Conservation (phyloP, 345 rosid genomes). For the Leavenworthia alabamica region DNA sequence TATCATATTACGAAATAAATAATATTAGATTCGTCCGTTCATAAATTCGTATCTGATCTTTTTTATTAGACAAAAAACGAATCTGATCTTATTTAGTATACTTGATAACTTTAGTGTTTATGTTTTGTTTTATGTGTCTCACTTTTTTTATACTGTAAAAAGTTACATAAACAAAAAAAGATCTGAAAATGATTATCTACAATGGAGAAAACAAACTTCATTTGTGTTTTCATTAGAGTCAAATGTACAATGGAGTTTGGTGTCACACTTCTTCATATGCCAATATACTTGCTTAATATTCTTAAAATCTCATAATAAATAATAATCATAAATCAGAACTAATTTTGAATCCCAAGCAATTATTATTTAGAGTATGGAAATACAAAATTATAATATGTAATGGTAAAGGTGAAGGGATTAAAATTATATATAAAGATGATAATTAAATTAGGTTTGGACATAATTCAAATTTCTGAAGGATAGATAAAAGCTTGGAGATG, state of each 20-base stretch:
- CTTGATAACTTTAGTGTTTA: too few relatives aligned
- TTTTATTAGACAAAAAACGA: too few relatives aligned
- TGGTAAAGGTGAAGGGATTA: not conserved
- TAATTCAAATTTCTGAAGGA: conserved; percentile 36
- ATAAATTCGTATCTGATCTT: too few relatives aligned
- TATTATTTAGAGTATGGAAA: not conserved
- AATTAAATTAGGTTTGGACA: not conserved
- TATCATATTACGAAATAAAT: too few relatives aligned
- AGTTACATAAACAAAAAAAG: too few relatives aligned
- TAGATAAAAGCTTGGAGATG: conserved; percentile 45
- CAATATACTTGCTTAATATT: not conserved
- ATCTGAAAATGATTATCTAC: too few relatives aligned
- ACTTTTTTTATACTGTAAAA: too few relatives aligned
- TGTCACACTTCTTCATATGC: not conserved
- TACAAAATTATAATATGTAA: not conserved
- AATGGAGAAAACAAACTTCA: not conserved
- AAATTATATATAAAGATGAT: not conserved
- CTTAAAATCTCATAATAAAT: not conserved
- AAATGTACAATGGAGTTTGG: not conserved
- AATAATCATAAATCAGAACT: not conserved
- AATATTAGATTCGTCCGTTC: too few relatives aligned
- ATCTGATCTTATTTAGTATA: too few relatives aligned
- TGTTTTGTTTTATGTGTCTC: too few relatives aligned
- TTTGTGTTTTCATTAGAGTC: not conserved
- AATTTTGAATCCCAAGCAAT: not conserved